phyloP scores from a whole-genome alignment of 345 rosid genomes.

The Linum lewisii region DNA sequence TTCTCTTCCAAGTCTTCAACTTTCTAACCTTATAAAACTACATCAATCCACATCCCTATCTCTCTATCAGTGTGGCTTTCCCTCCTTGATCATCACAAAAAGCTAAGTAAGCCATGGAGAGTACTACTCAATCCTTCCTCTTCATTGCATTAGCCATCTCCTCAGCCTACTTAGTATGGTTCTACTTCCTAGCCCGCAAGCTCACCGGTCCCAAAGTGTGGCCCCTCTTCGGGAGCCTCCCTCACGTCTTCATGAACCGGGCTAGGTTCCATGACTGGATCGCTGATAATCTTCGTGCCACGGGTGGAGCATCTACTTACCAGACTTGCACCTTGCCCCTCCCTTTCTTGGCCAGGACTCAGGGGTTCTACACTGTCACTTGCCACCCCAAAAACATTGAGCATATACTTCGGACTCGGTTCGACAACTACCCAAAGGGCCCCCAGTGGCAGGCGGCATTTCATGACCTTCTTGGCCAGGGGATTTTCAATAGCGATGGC shows the following conservation, averaged over 20 bases:
- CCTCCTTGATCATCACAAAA: background rate
- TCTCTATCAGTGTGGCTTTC: background rate
- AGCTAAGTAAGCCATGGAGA: background rate
- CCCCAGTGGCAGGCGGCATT: conserved; percentile 3
- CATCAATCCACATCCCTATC: background rate
- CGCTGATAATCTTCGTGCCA: background rate
- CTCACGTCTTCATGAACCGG: conserved; percentile 6
- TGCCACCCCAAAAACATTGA: conserved; percentile 7
- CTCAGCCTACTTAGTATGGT: background rate
- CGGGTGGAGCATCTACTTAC: background rate
- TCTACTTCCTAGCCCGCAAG: background rate
- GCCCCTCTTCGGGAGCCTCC: conserved; percentile 1
- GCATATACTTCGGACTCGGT: conserved; percentile 1
- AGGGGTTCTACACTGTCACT: conserved; percentile 3
- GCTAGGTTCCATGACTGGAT: conserved; percentile 2
- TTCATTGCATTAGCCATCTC: background rate
- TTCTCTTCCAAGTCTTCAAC: background rate
- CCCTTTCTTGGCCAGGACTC: background rate
- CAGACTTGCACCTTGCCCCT: conserved; percentile 3
- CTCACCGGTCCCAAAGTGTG: conserved; percentile 1
- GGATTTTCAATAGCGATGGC: conserved; percentile 1
- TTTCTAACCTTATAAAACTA: too few relatives aligned
- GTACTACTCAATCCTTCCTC: background rate
- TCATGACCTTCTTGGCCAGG: conserved; percentile 1
- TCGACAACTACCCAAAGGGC: conserved; percentile 3